A percentile compares a stretch with the other conserved stretches of the same genome.
Evolutionary conservation across 345 rosid genomes (phyloP).

Genomic region (Xanthoceras sorbifolium): DNA sequence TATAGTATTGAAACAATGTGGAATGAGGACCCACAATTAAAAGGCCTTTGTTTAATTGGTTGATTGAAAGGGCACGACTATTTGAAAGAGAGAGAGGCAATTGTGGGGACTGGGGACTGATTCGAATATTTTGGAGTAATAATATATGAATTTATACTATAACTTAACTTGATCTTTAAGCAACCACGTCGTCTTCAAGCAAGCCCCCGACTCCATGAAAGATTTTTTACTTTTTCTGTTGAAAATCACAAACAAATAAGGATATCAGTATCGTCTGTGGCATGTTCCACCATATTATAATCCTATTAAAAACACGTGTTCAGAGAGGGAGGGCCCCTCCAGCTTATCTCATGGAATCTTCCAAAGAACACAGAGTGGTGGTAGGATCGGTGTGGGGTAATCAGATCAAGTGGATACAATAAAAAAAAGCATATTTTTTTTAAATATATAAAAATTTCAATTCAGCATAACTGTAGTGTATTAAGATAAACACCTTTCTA

Average conservation of each 20-base stretch:
- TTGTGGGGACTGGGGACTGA: conserved; percentile 25
- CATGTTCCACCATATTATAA: neutral
- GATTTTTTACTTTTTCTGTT: neutral
- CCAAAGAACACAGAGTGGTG: neutral
- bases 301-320: conserved; percentile 16
- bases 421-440: too few relatives aligned
- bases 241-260: neutral
- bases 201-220: conserved; percentile 1
- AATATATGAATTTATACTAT: neutral
- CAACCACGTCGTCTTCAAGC: conserved; percentile 20
- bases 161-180: conserved; percentile 38
- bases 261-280: neutral
- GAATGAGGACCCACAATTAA: neutral
- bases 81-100: conserved; percentile 2
- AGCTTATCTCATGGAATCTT: conserved; percentile 32
- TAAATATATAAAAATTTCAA: too few relatives aligned
- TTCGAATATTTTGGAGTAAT: conserved; percentile 16
- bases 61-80: conserved; percentile 7
- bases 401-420: conserved; percentile 17
- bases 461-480: too few relatives aligned
- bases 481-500: too few relatives aligned
- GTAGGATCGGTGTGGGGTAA: neutral
- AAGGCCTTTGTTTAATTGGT: neutral
- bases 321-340: neutral
- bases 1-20: too few relatives aligned